Evolutionary conservation across 192 early-diverging fungal genomes (phyloP), one percentile per base, ranked within the genome.

Genomic region (Haplosporangium gracile): DNA sequence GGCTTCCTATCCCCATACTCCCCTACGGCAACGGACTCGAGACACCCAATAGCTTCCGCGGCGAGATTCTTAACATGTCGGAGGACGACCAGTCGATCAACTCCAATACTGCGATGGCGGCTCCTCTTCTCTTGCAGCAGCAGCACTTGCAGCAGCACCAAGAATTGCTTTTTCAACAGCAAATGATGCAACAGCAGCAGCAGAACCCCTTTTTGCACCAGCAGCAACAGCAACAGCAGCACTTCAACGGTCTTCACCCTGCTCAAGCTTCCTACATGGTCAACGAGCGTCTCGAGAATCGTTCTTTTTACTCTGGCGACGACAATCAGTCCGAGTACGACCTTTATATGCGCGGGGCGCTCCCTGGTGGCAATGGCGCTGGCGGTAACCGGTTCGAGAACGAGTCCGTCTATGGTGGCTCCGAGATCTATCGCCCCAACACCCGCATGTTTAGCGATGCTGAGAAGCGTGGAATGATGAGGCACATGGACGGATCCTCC

Each of bases 251-350:
- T 32, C 76, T 89, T 32, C 74, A 87, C 22, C 80, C 72, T 24
- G 82, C 72, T 26, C 80, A 81, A 38, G 79, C 86, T 32, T 70
- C 77, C 22, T 77, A 82, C 51, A 78, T 82, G 79, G 79, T 55
- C 51, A 87, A 88, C 53, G 81, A 85, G 69, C 76, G 79, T 29
- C 82, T 85, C 3, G 89, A 90, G 65, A 82, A 88, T 47, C 83
- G 83, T 18, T 90, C 89, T 5, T 88, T 84, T 47, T 77, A 82
- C 68, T 89, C 89, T 49, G 86, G 86, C 16, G 92, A 88, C 69
- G 93, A 94, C 63, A 88, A 87, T n/a, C 90, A 90, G 47, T 94
- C 93, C 24, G 93, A 94, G 70, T 92, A 94, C 63, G 93, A 94
- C 65, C 90, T 80, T 38, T 93, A 92, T 77, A 90, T 90, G 80